Evolutionary conservation across 2,329 filamentous ascomycete species (phyloP), one percentile per base, ranked within the genome.

Genomic region (Trichoderma koningii): DNA sequence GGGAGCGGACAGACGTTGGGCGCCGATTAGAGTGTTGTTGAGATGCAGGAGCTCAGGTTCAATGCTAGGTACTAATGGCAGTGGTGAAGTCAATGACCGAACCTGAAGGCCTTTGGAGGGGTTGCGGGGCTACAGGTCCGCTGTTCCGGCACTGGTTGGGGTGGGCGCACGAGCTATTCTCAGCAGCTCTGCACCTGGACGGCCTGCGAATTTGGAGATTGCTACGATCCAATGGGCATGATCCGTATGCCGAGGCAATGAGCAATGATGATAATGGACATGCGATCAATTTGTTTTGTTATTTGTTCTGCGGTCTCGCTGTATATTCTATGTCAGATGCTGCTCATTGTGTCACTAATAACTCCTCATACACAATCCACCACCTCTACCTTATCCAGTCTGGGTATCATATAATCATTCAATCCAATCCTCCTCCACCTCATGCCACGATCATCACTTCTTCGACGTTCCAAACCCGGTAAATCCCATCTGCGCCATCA

Each of bases 401-500:
- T 42, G 73, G 74, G 74, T 76, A 76, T 76, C 74, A 74, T 74
- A 52, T 41, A 56, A 5, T 21, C 65, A 26, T 42, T 10, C 34
- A 38, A 38, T 38, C 10, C 51, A 28, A 9, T 12, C 47, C 28
- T 26, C n/a, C 10, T 2, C 9, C 12, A 61, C 10, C 3, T 14
- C 3, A 38, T 12, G 15, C 5, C 34, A 38, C 41, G 5, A 28
- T 14, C n/a, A 52, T 73, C 70, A 79, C 76, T 83, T 86, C 71
- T 85, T 85, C 3, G 84, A 83, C 9, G 79, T 79, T 9, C 87
- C 87, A 75, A 90, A 90, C 0, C 86, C 87, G 1, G 81, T 81
- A 68, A 89, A 85, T 0, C 87, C 87, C 84, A 89, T 87, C 66
- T 84, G 82, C 12, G 85, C 85, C 85, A 87, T 85, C 86, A 89